phyloP scores from a whole-genome alignment of 2,329 filamentous ascomycete genomes.

The Juglanconis sp. region DNA sequence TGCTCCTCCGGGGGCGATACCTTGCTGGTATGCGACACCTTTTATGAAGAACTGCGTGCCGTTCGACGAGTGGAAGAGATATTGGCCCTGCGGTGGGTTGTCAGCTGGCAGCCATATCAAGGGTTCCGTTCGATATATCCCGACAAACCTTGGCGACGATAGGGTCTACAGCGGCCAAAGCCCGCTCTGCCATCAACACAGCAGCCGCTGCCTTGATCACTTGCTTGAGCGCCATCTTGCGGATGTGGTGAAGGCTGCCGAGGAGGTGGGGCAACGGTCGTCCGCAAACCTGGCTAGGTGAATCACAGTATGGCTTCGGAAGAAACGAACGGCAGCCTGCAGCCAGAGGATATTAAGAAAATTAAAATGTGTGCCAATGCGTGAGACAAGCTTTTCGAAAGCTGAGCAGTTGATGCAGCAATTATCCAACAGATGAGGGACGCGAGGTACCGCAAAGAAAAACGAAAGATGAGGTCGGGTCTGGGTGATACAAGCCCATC shows the following conservation, averaged over 20 bases:
- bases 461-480: neutral
- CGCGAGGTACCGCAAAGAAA: neutral
- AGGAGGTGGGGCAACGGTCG: neutral
- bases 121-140: neutral
- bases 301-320: too few relatives aligned
- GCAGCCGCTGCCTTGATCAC: neutral
- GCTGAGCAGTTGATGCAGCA: neutral
- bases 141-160: neutral
- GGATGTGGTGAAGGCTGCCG: neutral
- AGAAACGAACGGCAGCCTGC: neutral
- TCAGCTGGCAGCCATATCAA: neutral
- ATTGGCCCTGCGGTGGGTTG: neutral
- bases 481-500: neutral
- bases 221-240: neutral
- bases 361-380: neutral
- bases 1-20: conserved; percentile 45
- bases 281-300: neutral
- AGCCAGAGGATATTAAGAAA: neutral
- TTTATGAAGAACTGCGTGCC: conserved; percentile 71
- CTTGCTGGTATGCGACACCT: conserved; percentile 93
- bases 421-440: neutral
- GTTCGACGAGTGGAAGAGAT: conserved; percentile 74
- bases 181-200: neutral
- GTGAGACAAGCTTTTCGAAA: neutral
- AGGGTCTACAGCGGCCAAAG: neutral